phyloP scores from a whole-genome alignment of 306 rosid genomes.

The Canavalia ensiformis region DNA sequence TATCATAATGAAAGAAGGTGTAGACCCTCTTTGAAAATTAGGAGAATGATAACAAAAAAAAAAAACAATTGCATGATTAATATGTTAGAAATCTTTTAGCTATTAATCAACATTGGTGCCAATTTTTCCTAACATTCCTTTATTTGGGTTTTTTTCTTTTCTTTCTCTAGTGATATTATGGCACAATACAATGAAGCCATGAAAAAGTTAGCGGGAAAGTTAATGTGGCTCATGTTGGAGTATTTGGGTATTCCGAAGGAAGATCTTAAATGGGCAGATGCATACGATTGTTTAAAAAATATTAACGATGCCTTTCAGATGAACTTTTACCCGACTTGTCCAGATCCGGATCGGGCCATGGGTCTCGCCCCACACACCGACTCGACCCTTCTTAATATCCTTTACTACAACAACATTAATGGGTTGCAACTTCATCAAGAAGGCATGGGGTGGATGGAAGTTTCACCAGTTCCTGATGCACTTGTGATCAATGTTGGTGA shows the following conservation, averaged over 20 bases:
- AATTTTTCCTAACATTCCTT: constrained; percentile 2
- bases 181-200: constrained; percentile 66
- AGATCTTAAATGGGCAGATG: constrained; percentile 74
- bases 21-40: constrained; percentile 64
- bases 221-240: constrained; percentile 77
- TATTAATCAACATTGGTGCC: constrained; percentile 6
- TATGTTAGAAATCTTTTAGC: constrained; percentile 1
- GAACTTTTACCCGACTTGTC: constrained; percentile 87
- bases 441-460: constrained; percentile 77
- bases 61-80: constrained; percentile 40
- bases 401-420: constrained; percentile 74
- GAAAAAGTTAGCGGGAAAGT: constrained; percentile 72
- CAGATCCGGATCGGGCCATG: constrained; percentile 96
- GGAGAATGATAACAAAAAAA: constrained; percentile 14
- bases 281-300: constrained; percentile 53
- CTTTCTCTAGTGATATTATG: constrained; percentile 59
- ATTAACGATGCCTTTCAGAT: constrained; percentile 69
- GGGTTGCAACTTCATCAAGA: constrained; percentile 77
- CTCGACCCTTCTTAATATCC: constrained; percentile 77
- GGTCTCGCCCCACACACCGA: constrained; percentile 93
- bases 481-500: constrained; percentile 76
- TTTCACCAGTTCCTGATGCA: constrained; percentile 54
- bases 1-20: constrained; percentile 57
- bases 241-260: constrained; percentile 68
- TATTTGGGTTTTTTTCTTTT: background rate